Percentiles rank a stretch among this genome's conserved stretches.
phyloP scores from a whole-genome alignment of 495 filamentous ascomycete genomes.

The Tricharina praecox region DNA sequence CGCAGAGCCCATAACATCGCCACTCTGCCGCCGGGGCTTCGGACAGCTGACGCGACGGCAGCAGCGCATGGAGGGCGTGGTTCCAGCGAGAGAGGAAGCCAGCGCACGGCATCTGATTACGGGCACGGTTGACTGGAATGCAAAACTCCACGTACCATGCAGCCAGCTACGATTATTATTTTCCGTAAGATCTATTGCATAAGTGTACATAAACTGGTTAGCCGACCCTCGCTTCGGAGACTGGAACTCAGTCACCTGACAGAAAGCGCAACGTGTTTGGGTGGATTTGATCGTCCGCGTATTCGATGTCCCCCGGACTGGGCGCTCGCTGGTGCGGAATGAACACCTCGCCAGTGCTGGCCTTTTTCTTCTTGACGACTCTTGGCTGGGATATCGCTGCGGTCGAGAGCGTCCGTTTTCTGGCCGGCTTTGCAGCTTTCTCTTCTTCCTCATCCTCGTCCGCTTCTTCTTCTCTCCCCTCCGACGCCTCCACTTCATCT shows the following conservation, averaged over 20 bases:
- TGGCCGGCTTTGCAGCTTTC: conserved; percentile 3
- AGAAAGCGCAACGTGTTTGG: conserved; percentile 21
- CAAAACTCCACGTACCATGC: conserved; percentile 14
- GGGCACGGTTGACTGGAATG: too few species aligned
- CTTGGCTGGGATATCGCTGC: conserved; percentile 3
- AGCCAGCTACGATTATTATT: conserved; percentile 22
- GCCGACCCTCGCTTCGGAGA: too few species aligned
- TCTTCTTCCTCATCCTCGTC: neutral
- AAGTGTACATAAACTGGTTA: too few species aligned
- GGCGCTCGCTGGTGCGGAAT: conserved; percentile 16
- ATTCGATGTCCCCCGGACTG: conserved; percentile 11
- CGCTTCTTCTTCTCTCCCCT: neutral
- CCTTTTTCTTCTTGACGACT: conserved; percentile 8
- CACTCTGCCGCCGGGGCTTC: too few species aligned
- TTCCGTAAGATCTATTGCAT: conserved; percentile 13
- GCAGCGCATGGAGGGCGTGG: too few species aligned
- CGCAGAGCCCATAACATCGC: too few species aligned
- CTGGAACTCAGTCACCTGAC: conserved; percentile 9
- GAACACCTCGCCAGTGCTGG: conserved; percentile 6
- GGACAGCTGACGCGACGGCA: too few species aligned
- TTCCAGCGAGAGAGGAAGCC: too few species aligned
- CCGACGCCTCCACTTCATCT: neutral
- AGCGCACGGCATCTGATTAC: too few species aligned
- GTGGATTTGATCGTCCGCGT: conserved; percentile 16
- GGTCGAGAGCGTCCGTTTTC: conserved; percentile 5